A percentile compares a stretch with the other conserved stretches of the same genome.
These are phyloP conservation scores for Glycine soja DNA, from an alignment of 306 rosid species.

Conservation along the genomic window DNA sequence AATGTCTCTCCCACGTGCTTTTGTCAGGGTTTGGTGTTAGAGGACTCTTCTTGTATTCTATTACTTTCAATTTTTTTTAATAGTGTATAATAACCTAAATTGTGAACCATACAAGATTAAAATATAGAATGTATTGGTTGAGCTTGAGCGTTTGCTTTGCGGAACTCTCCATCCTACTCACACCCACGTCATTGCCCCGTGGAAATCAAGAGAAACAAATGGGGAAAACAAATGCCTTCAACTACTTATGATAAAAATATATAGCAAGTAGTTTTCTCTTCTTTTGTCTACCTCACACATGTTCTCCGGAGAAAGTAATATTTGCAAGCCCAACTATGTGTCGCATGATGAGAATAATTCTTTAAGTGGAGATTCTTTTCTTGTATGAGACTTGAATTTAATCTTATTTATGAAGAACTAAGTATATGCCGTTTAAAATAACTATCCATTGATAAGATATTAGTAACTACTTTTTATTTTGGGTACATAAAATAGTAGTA, in stretches of 20 bases:
- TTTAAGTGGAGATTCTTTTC: too few relatives aligned
- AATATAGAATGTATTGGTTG: background rate
- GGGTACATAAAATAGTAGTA: too few relatives aligned
- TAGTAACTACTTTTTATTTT: too few relatives aligned
- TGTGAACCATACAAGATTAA: background rate
- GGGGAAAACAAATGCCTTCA: background rate
- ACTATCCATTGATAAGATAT: too few relatives aligned
- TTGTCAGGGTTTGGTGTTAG: background rate
- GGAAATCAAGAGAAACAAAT: background rate
- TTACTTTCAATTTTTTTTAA: too few relatives aligned
- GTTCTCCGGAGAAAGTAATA: too few relatives aligned
- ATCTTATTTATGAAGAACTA: too few relatives aligned
- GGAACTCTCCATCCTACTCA: constrained; percentile 23
- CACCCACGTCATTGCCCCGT: background rate
- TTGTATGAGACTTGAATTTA: too few relatives aligned
- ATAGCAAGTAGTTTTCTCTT: background rate
- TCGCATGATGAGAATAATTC: too few relatives aligned
- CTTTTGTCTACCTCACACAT: background rate
- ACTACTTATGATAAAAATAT: background rate
- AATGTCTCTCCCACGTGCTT: constrained; percentile 47
- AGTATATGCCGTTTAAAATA: too few relatives aligned
- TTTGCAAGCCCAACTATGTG: too few relatives aligned
- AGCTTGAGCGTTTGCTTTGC: background rate
- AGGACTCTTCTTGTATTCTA: background rate
- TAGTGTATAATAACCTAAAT: background rate